Percentiles rank a stretch among this genome's conserved stretches.
Evolutionary conservation across 441 rosid genomes (phyloP).

Genomic region (Populus hybrid): DNA sequence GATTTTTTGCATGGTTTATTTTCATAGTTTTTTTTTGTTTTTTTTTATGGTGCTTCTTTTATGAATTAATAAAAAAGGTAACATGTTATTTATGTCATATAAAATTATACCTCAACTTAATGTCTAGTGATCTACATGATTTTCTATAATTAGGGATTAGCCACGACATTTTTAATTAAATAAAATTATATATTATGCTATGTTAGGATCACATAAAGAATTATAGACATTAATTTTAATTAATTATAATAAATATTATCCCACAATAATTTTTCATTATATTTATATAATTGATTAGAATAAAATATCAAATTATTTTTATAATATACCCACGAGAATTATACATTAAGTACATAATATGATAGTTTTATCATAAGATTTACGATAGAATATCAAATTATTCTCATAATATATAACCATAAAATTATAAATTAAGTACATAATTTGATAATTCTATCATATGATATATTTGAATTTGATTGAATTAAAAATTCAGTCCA

Average conservation of each 20-base stretch:
- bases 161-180: background rate
- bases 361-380: conserved; percentile 4
- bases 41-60: too few relatives aligned
- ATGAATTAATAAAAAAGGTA: too few relatives aligned
- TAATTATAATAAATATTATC: background rate
- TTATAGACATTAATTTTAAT: conserved; percentile 3
- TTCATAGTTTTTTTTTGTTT: too few relatives aligned
- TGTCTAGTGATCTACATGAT: background rate
- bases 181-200: background rate
- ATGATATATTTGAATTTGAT: too few relatives aligned
- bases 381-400: too few relatives aligned
- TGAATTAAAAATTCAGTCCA: too few relatives aligned
- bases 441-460: too few relatives aligned
- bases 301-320: conserved; percentile 16
- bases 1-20: too few relatives aligned
- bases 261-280: conserved; percentile 9
- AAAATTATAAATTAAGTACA: too few relatives aligned
- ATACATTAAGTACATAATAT: background rate
- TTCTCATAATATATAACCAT: too few relatives aligned
- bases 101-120: too few relatives aligned
- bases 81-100: too few relatives aligned
- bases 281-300: conserved; percentile 3
- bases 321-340: conserved; percentile 6
- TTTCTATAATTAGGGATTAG: conserved; percentile 1
- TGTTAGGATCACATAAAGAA: conserved; percentile 1